A percentile compares a stretch with the other conserved stretches of the same genome.
Conservation (phyloP, 305 asterid species). For the Fraxinus dipetala region DNA sequence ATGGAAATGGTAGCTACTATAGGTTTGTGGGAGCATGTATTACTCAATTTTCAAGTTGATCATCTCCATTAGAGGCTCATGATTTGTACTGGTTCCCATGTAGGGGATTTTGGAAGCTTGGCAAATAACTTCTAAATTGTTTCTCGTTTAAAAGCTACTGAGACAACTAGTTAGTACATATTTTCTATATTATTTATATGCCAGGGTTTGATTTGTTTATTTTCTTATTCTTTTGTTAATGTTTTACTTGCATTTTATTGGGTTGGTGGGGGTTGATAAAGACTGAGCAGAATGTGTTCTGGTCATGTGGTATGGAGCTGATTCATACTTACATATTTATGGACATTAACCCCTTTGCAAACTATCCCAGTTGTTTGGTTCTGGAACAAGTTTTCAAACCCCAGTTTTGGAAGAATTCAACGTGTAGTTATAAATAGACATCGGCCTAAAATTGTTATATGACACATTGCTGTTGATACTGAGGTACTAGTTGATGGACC, state of each 20-base stretch:
- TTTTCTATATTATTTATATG: neutral
- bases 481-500: neutral
- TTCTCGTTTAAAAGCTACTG: neutral
- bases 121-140: neutral
- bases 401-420: neutral
- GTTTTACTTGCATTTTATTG: neutral
- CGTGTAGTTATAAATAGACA: neutral
- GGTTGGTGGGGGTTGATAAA: neutral
- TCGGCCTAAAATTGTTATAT: neutral
- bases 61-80: neutral
- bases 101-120: neutral
- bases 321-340: neutral
- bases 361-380: neutral
- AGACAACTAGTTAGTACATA: neutral
- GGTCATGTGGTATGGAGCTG: neutral
- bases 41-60: neutral
- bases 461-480: neutral
- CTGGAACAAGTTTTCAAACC: neutral
- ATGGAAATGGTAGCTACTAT: neutral
- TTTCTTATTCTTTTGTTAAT: neutral
- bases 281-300: neutral
- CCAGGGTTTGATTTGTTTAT: neutral
- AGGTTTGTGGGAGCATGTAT: neutral
- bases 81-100: neutral
- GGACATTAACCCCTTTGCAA: neutral